Base-by-base conservation (phyloP, 1,284 basidiomycete species). In the Schizophyllum commune region DNA sequence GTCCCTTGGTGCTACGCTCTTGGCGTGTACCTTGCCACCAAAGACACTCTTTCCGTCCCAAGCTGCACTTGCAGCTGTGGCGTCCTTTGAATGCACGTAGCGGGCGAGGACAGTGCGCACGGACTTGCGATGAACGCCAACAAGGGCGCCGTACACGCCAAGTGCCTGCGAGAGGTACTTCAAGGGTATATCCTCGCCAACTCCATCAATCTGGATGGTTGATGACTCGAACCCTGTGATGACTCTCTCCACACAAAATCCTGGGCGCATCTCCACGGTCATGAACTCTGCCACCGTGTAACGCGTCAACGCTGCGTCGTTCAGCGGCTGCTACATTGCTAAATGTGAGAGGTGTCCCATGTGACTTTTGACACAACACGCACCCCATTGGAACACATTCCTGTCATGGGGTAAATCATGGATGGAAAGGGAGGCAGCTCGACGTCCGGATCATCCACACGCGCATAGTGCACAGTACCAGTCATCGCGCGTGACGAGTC, bases 161-260 rank as follows among this genome's bases (percentile, higher is more conserved):
- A 80, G 65, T 0, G 78, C 60, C 4, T 63, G 39, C 7, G 54
- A 52, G 0, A 82, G 58, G 1, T 70, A 67, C 5, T 61, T 62
- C 4, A 68, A 60, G 6, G 69, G 67, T 15, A 74, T 69, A 5
- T 61, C 61, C 5, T 62, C 52, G 0, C 76, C 76, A 17, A 82
- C 64, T 22, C 76, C 74, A 4, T 70, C 66, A n/a, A 82, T 64
- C 47, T 72, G 70, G 2, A 81, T 56, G 73, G 75, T 79, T 1
- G 72, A 73, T 0, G 75, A 77, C 64, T 82, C 80, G 56, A 81
- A 80, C 0, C 79, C 78, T 19, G 80, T 82, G 5, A 70, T 71
- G 1, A 81, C 61, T 4, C 75, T 72, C 32, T 70, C 66, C 9
- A 81, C 71, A 17, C 74, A 72, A 58, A 81, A 81, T 13, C 80